Percentiles rank a stretch among this genome's conserved stretches.
Conservation (phyloP, 495 filamentous ascomycete species). For the Astrothelium macrocarpum region DNA sequence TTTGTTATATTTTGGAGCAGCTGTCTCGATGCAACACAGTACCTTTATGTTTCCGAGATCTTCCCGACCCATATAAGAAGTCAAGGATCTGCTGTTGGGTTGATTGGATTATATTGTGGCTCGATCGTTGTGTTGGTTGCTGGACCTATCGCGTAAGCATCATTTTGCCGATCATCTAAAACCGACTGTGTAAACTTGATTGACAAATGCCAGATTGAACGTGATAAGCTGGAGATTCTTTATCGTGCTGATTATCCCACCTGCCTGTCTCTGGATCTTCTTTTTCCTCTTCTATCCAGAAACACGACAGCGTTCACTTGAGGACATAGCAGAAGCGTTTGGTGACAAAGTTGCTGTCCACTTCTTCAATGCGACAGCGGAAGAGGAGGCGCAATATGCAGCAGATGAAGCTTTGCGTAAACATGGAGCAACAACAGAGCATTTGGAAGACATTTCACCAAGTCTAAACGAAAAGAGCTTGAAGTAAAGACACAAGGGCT, state of each 20-base stretch:
- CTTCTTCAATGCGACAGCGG: conserved; percentile 18
- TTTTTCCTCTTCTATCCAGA: conserved; percentile 22
- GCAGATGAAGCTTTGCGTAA: conserved; percentile 13
- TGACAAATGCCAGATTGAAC: conserved; percentile 6
- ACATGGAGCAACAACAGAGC: conserved; percentile 8
- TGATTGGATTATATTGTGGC: conserved; percentile 16
- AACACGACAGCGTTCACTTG: conserved; percentile 11
- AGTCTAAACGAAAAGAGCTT: background rate
- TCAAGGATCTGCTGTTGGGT: conserved; percentile 16
- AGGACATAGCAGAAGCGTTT: conserved; percentile 21
- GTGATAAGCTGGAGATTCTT: conserved; percentile 22
- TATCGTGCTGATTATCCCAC: conserved; percentile 18
- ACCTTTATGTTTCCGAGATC: conserved; percentile 19
- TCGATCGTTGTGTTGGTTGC: conserved; percentile 21
- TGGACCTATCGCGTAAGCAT: conserved; percentile 19
- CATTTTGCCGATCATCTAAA: background rate
- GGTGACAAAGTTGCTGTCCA: conserved; percentile 22
- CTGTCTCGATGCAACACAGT: conserved; percentile 21
- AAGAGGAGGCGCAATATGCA: conserved; percentile 20
- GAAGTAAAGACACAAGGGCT: background rate
- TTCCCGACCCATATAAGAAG: conserved; percentile 16
- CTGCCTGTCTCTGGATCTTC: conserved; percentile 14
- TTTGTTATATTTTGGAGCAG: conserved; percentile 22
- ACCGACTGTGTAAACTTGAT: background rate
- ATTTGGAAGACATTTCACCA: conserved; percentile 3